Percentiles rank a stretch among this genome's conserved stretches.
Conservation (phyloP, 352 stramenopile genomes). For the Aphanomyces astaci region DNA sequence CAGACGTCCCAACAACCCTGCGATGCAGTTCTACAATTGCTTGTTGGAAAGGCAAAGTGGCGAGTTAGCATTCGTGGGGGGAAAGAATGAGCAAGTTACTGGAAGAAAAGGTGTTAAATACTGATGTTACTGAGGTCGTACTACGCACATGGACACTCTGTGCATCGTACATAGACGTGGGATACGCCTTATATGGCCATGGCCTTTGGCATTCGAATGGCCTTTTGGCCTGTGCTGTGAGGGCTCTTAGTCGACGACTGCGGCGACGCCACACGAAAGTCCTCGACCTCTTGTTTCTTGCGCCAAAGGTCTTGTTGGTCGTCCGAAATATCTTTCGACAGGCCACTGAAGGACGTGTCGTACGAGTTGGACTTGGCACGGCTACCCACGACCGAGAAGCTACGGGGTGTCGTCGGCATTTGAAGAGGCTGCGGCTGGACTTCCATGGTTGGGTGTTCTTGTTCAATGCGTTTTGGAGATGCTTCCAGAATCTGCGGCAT, state of each 20-base stretch:
- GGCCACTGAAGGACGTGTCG: background rate
- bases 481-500: too few relatives aligned
- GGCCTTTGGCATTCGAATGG: slow-evolving; percentile 56
- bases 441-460: background rate
- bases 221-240: slow-evolving; percentile 47
- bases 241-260: slow-evolving; percentile 27
- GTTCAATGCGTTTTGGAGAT: too few relatives aligned
- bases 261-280: background rate
- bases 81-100: too few relatives aligned
- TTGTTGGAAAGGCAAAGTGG: too few relatives aligned
- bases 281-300: slow-evolving; percentile 17
- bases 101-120: background rate
- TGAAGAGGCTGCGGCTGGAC: slow-evolving; percentile 3
- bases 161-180: background rate
- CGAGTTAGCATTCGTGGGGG: too few relatives aligned
- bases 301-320: slow-evolving; percentile 16
- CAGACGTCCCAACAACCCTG: too few relatives aligned
- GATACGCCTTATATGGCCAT: slow-evolving; percentile 44
- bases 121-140: slow-evolving; percentile 5
- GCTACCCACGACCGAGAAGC: background rate
- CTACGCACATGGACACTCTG: background rate
- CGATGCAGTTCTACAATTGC: too few relatives aligned
- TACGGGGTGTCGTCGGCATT: background rate
- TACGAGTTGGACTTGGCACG: slow-evolving; percentile 20
- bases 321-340: slow-evolving; percentile 18